These are phyloP conservation scores for Pseudonectria foliicola DNA, from an alignment of 2,329 filamentous ascomycete species.

Conservation along the genomic window DNA sequence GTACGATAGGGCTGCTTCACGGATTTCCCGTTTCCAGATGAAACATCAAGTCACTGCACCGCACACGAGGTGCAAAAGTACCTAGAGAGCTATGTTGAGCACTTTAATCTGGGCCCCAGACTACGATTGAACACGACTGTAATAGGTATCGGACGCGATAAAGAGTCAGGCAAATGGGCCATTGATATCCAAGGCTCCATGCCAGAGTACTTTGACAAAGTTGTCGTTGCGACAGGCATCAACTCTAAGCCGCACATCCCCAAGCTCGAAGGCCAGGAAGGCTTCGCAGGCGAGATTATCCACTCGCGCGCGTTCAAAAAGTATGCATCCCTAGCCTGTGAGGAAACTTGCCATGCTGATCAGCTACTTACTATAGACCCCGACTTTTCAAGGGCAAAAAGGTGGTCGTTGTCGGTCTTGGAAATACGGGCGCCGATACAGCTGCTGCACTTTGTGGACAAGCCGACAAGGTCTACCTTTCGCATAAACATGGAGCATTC, in stretches of 20 bases:
- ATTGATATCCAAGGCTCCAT: conserved; percentile 19
- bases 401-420: conserved; percentile 37
- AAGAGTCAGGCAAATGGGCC: conserved; percentile 17
- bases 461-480: conserved; percentile 33
- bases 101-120: conserved; percentile 22
- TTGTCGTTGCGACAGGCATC: conserved; percentile 28
- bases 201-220: conserved; percentile 28
- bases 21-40: conserved; percentile 27
- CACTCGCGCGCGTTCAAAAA: conserved; percentile 31
- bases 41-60: conserved; percentile 17
- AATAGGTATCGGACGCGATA: conserved; percentile 12
- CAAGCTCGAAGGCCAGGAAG: conserved; percentile 25
- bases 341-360: background rate
- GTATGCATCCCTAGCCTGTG: conserved; percentile 12
- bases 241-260: conserved; percentile 30
- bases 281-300: conserved; percentile 31
- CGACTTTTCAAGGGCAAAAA: conserved; percentile 31
- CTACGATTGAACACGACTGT: conserved; percentile 22
- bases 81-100: conserved; percentile 25
- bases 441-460: conserved; percentile 25
- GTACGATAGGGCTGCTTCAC: conserved; percentile 25
- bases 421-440: conserved; percentile 28
- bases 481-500: conserved; percentile 32
- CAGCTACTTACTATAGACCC: conserved; percentile 7
- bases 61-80: conserved; percentile 24